These are phyloP conservation scores for Debaryomyces sp. DNA, from an alignment of 1,139 yeast genomes.

Conservation along the genomic window DNA sequence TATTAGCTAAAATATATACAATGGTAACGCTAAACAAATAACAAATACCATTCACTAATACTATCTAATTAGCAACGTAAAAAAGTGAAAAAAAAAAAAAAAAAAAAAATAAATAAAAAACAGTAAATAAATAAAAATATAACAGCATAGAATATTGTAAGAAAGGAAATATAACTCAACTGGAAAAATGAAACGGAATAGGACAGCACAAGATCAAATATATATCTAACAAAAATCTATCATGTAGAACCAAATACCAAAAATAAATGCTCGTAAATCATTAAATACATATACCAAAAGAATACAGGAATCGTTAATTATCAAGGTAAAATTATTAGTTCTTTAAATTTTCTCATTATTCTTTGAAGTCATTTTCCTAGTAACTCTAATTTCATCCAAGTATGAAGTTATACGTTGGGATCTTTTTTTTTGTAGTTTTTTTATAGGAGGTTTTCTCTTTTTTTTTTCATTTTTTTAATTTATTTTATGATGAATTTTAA, in stretches of 20 bases:
- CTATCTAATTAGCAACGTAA: background rate
- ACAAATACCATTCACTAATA: background rate
- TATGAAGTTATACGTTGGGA: slow-evolving; percentile 2
- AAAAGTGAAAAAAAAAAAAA: slow-evolving; percentile 5
- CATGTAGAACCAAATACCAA: slow-evolving; percentile 11
- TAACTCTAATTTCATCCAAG: slow-evolving; percentile 1
- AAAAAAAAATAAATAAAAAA: slow-evolving; percentile 5
- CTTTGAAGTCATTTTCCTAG: slow-evolving; percentile 2
- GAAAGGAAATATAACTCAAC: background rate
- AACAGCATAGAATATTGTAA: background rate
- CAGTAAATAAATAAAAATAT: background rate
- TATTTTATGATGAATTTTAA: slow-evolving; percentile 2
- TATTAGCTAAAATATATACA: slow-evolving; percentile 3
- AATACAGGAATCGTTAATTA: slow-evolving; percentile 7
- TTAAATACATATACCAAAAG: slow-evolving; percentile 5
- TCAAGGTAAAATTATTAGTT: slow-evolving; percentile 3
- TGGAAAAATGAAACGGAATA: slow-evolving; percentile 2
- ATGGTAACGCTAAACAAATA: background rate
- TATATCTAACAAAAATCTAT: slow-evolving; percentile 11
- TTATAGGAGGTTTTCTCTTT: slow-evolving; percentile 8
- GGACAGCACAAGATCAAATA: slow-evolving; percentile 5
- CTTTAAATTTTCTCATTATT: slow-evolving; percentile 5
- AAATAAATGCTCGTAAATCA: slow-evolving; percentile 9
- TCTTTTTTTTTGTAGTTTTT: slow-evolving; percentile 9
- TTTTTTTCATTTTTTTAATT: slow-evolving; percentile 12